Evolutionary conservation across 1,284 basidiomycete genomes (phyloP).

Genomic region (Heterobasidion parviporum): DNA sequence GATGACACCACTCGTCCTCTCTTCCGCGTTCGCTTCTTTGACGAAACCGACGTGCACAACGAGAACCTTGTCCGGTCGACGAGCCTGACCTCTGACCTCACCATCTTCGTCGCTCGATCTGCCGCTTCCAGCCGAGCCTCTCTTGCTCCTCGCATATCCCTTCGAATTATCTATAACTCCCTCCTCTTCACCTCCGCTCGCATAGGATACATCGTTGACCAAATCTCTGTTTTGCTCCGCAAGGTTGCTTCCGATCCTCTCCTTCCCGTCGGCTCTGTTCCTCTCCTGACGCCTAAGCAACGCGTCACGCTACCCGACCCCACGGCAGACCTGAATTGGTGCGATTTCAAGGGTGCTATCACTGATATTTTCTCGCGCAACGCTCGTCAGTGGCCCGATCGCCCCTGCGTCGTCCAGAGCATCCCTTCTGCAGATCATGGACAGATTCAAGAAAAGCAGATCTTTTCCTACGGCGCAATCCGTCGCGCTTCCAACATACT

Average conservation of each 20-base stretch:
- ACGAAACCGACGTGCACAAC: conserved; percentile 73
- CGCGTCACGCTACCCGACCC: conserved; percentile 76
- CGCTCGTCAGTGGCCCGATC: conserved; percentile 69
- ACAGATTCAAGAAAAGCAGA: conserved; percentile 45
- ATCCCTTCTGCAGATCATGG: conserved; percentile 37
- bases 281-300: conserved; percentile 75
- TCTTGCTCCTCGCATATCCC: conserved; percentile 70
- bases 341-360: conserved; percentile 93
- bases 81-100: conserved; percentile 86
- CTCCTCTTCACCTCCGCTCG: conserved; percentile 82
- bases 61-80: conserved; percentile 76
- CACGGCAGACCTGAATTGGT: conserved; percentile 90
- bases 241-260: conserved; percentile 62
- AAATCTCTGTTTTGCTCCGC: conserved; percentile 76
- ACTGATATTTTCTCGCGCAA: conserved; percentile 89
- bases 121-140: conserved; percentile 64
- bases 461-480: conserved; percentile 79
- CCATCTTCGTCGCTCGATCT: conserved; percentile 71
- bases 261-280: conserved; percentile 65
- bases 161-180: conserved; percentile 92
- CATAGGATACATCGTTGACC: conserved; percentile 77
- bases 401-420: conserved; percentile 79
- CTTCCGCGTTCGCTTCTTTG: conserved; percentile 95
- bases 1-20: conserved; percentile 53
- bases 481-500: conserved; percentile 84